Evolutionary conservation across 2,329 filamentous ascomycete genomes (phyloP).

Genomic region (Xylariaceae sp.): DNA sequence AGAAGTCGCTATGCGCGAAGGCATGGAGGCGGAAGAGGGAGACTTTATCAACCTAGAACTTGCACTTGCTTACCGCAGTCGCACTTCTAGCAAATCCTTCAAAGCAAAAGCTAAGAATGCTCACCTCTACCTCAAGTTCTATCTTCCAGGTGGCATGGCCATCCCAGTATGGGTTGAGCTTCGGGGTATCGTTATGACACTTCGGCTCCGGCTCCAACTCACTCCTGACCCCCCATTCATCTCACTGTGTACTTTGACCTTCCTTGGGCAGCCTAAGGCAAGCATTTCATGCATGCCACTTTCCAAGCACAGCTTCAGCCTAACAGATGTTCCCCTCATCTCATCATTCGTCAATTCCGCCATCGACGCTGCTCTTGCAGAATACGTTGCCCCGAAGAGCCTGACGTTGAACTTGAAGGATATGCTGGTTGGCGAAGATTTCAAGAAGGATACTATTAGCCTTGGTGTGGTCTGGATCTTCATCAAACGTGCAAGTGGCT

Average conservation of each 20-base stretch:
- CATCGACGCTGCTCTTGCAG: conserved; percentile 74
- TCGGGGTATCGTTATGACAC: conserved; percentile 72
- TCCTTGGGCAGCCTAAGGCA: conserved; percentile 77
- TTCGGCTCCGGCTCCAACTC: conserved; percentile 73
- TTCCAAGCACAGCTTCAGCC: conserved; percentile 71
- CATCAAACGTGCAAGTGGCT: conserved; percentile 71
- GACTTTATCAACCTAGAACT: conserved; percentile 81
- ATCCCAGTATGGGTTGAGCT: conserved; percentile 77
- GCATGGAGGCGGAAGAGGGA: conserved; percentile 78
- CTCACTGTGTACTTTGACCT: conserved; percentile 74
- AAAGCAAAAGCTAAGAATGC: conserved; percentile 72
- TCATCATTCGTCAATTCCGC: conserved; percentile 77
- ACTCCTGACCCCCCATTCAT: conserved; percentile 81
- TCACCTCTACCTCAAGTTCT: conserved; percentile 75
- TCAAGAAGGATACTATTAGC: conserved; percentile 75
- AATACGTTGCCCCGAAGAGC: conserved; percentile 79
- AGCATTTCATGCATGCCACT: conserved; percentile 74
- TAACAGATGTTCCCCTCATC: conserved; percentile 78
- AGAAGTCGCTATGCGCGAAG: conserved; percentile 53
- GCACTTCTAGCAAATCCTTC: conserved; percentile 65
- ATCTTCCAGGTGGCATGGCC: conserved; percentile 62
- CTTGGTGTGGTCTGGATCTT: conserved; percentile 70
- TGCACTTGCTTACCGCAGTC: conserved; percentile 74
- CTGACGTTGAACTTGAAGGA: conserved; percentile 77
- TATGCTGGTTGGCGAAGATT: conserved; percentile 79